Evolutionary conservation across 257 asterid species (phyloP).

Genomic region (Asclepias syriaca): DNA sequence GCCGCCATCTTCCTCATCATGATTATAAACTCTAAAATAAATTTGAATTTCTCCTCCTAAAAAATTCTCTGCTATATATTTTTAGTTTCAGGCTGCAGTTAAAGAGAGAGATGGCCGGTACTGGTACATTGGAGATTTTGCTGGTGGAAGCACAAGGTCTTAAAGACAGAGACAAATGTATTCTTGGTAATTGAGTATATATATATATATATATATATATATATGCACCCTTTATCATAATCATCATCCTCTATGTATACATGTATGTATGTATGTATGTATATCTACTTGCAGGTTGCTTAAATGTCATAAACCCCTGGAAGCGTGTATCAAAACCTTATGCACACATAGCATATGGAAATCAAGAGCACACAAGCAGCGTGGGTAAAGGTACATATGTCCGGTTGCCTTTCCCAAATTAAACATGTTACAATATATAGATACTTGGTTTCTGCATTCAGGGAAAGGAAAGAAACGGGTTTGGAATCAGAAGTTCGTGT

Average conservation of each 20-base stretch:
- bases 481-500: conserved; percentile 17
- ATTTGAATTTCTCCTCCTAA: neutral
- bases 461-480: conserved; percentile 12
- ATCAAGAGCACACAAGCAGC: conserved; percentile 16
- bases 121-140: conserved; percentile 16
- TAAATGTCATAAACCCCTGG: conserved; percentile 11
- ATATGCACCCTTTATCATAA: neutral
- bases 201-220: neutral
- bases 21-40: neutral
- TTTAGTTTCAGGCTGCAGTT: neutral
- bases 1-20: neutral
- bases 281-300: conserved; percentile 2
- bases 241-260: neutral
- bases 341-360: conserved; percentile 8
- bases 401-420: neutral
- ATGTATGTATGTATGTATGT: too few species aligned
- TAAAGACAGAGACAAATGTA: conserved; percentile 5
- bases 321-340: conserved; percentile 13
- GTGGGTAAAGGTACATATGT: conserved; percentile 11
- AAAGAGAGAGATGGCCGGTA: conserved; percentile 1
- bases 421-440: too few species aligned
- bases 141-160: conserved; percentile 21
- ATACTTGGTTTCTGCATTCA: too few species aligned
- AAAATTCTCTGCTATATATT: too few species aligned
- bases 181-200: conserved; percentile 6